These are phyloP conservation scores for Phoma sp. DNA, from an alignment of 2,329 filamentous ascomycete genomes.

Conservation along the genomic window DNA sequence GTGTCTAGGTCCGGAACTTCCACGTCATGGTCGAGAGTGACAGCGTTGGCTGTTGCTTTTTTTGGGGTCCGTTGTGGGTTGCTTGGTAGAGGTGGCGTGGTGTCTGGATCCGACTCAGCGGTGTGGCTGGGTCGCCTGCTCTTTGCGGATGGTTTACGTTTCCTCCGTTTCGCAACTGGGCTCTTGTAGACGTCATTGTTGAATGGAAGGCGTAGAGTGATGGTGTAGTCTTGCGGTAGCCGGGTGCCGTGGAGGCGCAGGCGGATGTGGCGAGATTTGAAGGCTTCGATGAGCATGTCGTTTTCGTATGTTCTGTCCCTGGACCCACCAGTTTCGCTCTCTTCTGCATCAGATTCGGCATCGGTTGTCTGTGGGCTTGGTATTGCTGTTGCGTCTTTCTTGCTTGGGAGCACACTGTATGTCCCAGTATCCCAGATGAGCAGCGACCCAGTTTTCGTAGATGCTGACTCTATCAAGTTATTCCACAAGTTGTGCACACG, in stretches of 20 bases:
- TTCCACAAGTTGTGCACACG: conserved; percentile 55
- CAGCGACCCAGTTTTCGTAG: conserved; percentile 51
- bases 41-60: too few species aligned
- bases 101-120: neutral
- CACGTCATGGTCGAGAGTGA: too few species aligned
- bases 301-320: conserved; percentile 30
- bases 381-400: conserved; percentile 16
- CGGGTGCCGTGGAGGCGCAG: conserved; percentile 51
- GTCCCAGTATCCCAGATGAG: conserved; percentile 57
- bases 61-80: too few species aligned
- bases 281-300: conserved; percentile 48
- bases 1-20: conserved; percentile 48
- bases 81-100: too few species aligned
- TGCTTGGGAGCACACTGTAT: conserved; percentile 47
- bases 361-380: conserved; percentile 43
- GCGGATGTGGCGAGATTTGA: conserved; percentile 48
- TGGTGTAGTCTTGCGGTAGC: conserved; percentile 49
- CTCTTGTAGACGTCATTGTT: conserved; percentile 37
- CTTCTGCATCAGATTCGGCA: neutral
- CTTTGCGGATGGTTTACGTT: conserved; percentile 3
- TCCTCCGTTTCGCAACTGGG: conserved; percentile 24
- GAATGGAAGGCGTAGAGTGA: conserved; percentile 48
- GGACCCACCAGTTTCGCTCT: neutral
- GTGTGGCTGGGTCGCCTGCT: neutral
- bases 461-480: conserved; percentile 54